Conservation (phyloP, 169 alveolate genomes). For the Theileria parva region DNA sequence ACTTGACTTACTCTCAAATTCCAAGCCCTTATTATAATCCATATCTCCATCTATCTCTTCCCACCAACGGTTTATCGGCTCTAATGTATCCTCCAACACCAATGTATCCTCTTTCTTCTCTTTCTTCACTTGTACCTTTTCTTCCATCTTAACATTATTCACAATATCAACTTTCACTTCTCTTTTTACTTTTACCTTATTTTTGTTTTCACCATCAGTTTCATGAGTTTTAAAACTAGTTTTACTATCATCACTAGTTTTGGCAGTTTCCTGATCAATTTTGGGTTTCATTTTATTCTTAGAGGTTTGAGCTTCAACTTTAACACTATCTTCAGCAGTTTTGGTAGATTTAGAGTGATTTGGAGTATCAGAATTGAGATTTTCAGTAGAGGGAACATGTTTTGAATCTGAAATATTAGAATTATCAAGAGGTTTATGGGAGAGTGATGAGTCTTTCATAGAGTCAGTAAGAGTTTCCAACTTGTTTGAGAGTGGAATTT, state of each 20-base stretch:
- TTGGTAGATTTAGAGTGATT: neutral
- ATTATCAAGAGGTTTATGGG: neutral
- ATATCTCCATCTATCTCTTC: conserved; percentile 71
- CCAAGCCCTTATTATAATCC: conserved; percentile 57
- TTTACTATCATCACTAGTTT: neutral
- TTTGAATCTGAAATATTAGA: neutral
- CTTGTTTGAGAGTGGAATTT: neutral
- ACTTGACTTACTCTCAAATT: conserved; percentile 63
- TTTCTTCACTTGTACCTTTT: conserved; percentile 16
- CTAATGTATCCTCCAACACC: conserved; percentile 74
- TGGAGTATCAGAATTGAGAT: conserved; percentile 14
- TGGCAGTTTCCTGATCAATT: neutral
- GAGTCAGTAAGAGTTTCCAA: neutral
- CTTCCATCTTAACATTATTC: conserved; percentile 17
- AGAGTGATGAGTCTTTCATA: neutral
- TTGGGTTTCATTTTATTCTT: neutral
- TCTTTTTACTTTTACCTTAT: conserved; percentile 22
- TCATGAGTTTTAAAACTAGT: neutral
- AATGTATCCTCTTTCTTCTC: conserved; percentile 39
- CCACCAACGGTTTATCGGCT: conserved; percentile 87
- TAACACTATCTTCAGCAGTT: neutral
- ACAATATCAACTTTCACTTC: conserved; percentile 20
- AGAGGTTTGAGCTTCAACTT: neutral
- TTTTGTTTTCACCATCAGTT: conserved; percentile 7
- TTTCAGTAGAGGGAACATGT: neutral